Evolutionary conservation across 2,329 filamentous ascomycete species (phyloP).

Genomic region (Rhexocercosporidium sp.): DNA sequence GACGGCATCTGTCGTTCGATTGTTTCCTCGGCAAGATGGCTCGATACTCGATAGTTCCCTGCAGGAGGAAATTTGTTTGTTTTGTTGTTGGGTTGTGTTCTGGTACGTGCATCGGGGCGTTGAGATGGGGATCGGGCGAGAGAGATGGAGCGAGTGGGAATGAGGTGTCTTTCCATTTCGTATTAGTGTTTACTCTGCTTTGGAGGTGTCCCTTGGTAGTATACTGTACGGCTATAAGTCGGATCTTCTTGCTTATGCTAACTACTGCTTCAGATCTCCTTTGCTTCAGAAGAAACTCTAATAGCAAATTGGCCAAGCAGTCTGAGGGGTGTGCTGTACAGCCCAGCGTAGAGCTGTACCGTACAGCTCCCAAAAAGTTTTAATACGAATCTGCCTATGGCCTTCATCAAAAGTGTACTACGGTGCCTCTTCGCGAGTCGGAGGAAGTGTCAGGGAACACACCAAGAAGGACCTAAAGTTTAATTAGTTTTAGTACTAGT

Average conservation of each 20-base stretch:
- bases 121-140: not conserved
- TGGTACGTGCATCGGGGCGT: not conserved
- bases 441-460: slow-evolving; percentile 4
- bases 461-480: not conserved
- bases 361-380: not conserved
- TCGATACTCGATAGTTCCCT: slow-evolving; percentile 1
- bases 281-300: not conserved
- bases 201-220: not conserved
- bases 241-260: not conserved
- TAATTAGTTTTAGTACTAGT: not conserved
- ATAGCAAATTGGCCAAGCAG: not conserved
- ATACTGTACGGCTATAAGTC: not conserved
- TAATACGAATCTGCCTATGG: not conserved
- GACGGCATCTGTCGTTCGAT: not conserved
- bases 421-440: not conserved
- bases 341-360: no score
- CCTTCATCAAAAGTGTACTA: not conserved
- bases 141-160: not conserved
- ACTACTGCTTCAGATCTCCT: not conserved
- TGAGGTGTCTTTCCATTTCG: no score
- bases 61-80: not conserved
- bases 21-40: not conserved
- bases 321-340: not conserved
- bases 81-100: not conserved
- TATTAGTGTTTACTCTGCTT: no score